A percentile compares a stretch with the other conserved stretches of the same genome.
Evolutionary conservation across 2,329 filamentous ascomycete species (phyloP).

Genomic region (Cordyceps cicadae): DNA sequence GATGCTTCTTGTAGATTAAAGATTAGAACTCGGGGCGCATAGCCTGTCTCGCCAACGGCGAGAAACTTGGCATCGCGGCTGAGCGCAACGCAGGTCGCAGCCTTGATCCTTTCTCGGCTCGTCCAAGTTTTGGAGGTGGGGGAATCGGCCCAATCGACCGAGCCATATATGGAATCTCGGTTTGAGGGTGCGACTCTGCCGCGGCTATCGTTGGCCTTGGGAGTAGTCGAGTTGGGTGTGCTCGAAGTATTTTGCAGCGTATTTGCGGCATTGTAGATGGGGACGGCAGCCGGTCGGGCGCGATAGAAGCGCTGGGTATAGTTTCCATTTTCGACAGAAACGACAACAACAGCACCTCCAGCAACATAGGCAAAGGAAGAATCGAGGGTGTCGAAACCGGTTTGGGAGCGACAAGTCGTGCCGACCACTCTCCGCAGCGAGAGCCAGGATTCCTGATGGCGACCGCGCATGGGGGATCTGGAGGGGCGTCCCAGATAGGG

Average conservation of each 20-base stretch:
- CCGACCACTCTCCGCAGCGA: constrained; percentile 80
- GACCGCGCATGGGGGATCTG: constrained; percentile 53
- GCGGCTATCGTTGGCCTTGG: constrained; percentile 56
- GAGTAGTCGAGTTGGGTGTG: constrained; percentile 43
- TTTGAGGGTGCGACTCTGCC: constrained; percentile 42
- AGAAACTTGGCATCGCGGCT: constrained; percentile 81
- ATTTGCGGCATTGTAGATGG: constrained; percentile 50
- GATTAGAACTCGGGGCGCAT: constrained; percentile 82
- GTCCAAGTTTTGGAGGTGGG: constrained; percentile 67
- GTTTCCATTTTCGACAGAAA: constrained; percentile 62
- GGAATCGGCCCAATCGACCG: constrained; percentile 53
- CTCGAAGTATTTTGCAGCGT: constrained; percentile 43
- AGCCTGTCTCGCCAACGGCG: constrained; percentile 91
- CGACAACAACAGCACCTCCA: constrained; percentile 86
- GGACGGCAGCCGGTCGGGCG: constrained; percentile 69
- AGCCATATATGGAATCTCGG: constrained; percentile 40
- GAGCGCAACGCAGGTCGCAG: constrained; percentile 81
- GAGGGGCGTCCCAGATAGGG: constrained; percentile 56
- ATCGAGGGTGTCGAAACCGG: constrained; percentile 75
- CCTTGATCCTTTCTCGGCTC: constrained; percentile 86
- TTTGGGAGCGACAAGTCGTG: constrained; percentile 76
- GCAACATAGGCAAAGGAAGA: constrained; percentile 84
- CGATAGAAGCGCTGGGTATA: constrained; percentile 81
- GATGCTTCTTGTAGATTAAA: constrained; percentile 77
- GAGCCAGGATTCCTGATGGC: constrained; percentile 49